phyloP scores from a whole-genome alignment of 768 basidiomycete species.

The Podaxis rugospora region DNA sequence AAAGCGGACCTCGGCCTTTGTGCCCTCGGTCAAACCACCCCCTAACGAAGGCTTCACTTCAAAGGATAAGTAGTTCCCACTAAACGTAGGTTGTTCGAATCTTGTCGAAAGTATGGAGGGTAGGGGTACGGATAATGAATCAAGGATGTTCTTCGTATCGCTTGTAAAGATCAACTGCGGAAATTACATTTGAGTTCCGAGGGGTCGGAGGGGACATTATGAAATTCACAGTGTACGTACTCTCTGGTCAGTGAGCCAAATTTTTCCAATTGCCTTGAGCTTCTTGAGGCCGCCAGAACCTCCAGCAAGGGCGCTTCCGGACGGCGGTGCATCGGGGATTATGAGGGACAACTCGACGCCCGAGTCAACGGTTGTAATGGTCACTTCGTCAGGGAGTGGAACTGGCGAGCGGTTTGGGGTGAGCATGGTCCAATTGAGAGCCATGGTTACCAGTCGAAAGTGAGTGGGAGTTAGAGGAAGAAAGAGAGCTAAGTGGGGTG shows the following conservation, averaged over 20 bases:
- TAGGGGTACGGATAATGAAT: conserved; percentile 56
- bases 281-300: conserved; percentile 53
- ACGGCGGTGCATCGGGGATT: conserved; percentile 51
- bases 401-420: conserved; percentile 52
- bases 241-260: conserved; percentile 70
- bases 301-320: conserved; percentile 36
- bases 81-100: conserved; percentile 75
- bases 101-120: conserved; percentile 60
- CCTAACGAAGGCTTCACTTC: conserved; percentile 62
- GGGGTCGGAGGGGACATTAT: background rate
- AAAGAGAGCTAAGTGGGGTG: background rate
- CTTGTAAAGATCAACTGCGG: conserved; percentile 61
- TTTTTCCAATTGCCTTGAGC: conserved; percentile 52
- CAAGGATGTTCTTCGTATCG: conserved; percentile 30
- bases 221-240: conserved; percentile 34
- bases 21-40: conserved; percentile 65
- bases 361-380: conserved; percentile 49
- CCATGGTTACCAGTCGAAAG: conserved; percentile 39
- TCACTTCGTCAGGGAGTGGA: conserved; percentile 59
- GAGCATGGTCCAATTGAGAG: conserved; percentile 77
- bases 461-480: conserved; percentile 12
- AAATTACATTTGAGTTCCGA: background rate
- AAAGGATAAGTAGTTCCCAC: conserved; percentile 61
- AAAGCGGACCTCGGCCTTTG: conserved; percentile 63
- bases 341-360: conserved; percentile 55